Conservation (phyloP, 139 green algal species). For the Coelastrella sp. region DNA sequence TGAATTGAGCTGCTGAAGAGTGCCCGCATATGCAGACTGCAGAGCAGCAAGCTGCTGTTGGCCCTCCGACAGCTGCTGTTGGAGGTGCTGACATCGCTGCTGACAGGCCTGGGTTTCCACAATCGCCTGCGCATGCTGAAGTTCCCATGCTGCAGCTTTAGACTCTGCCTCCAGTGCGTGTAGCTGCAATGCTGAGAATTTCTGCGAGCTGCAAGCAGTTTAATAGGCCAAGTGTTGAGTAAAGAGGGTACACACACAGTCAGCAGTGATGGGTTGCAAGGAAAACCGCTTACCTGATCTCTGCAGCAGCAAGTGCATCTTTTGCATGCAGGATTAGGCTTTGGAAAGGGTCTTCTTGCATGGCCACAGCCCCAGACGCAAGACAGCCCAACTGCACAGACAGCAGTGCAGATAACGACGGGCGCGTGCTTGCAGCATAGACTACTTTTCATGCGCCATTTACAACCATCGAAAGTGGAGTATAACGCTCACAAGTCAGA, state of each 20-base stretch:
- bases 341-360: not conserved
- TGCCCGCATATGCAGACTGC: not conserved
- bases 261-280: not conserved
- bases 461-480: too few relatives aligned
- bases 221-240: not conserved
- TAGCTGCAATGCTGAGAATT: not conserved
- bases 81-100: conserved; percentile 21
- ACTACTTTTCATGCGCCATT: too few relatives aligned
- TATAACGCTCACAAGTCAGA: too few relatives aligned
- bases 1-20: not conserved
- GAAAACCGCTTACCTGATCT: not conserved
- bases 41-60: not conserved
- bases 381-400: too few relatives aligned
- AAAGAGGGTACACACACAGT: too few relatives aligned
- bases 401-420: too few relatives aligned
- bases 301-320: not conserved
- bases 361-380: not conserved
- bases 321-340: not conserved
- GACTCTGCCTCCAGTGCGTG: not conserved
- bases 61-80: not conserved
- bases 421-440: too few relatives aligned
- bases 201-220: not conserved
- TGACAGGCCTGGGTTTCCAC: not conserved
- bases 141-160: not conserved
- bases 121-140: not conserved